phyloP scores from a whole-genome alignment of 345 rosid species.

The Fremontodendron californicum region DNA sequence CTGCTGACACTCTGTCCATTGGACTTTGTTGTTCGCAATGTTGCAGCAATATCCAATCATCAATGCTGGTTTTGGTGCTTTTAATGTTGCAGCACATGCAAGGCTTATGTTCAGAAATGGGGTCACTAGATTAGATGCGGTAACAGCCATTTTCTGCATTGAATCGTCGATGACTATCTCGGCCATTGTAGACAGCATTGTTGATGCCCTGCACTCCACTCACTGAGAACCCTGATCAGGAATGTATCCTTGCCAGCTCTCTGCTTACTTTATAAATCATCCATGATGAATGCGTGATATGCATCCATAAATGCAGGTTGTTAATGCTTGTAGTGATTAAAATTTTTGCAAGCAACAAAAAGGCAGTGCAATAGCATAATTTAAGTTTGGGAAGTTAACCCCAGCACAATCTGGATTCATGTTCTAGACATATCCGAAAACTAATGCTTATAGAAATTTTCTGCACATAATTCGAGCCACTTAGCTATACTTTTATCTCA shows the following conservation, averaged over 20 bases:
- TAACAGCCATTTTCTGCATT: slow-evolving; percentile 82
- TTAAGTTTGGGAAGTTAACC: too few species aligned
- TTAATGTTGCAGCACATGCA: slow-evolving; percentile 69
- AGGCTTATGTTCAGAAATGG: slow-evolving; percentile 90
- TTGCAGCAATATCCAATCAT: slow-evolving; percentile 35
- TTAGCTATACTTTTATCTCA: too few species aligned
- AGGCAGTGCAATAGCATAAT: too few species aligned
- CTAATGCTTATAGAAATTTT: background rate
- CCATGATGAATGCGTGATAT: background rate
- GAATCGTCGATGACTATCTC: slow-evolving; percentile 95
- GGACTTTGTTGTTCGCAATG: slow-evolving; percentile 2
- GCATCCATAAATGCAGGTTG: background rate
- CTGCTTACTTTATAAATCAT: background rate
- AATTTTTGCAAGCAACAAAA: too few species aligned
- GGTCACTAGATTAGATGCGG: slow-evolving; percentile 72
- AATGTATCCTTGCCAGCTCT: slow-evolving; percentile 66
- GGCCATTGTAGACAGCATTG: slow-evolving; percentile 78
- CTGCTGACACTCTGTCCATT: background rate
- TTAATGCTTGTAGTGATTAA: background rate
- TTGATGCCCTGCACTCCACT: slow-evolving; percentile 85
- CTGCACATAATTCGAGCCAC: background rate
- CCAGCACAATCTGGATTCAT: too few species aligned
- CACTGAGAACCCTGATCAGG: slow-evolving; percentile 68
- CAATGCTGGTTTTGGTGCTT: background rate
- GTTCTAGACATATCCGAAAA: too few species aligned